phyloP scores from a whole-genome alignment of 1,284 basidiomycete genomes.

The Irpex rosettiformis region DNA sequence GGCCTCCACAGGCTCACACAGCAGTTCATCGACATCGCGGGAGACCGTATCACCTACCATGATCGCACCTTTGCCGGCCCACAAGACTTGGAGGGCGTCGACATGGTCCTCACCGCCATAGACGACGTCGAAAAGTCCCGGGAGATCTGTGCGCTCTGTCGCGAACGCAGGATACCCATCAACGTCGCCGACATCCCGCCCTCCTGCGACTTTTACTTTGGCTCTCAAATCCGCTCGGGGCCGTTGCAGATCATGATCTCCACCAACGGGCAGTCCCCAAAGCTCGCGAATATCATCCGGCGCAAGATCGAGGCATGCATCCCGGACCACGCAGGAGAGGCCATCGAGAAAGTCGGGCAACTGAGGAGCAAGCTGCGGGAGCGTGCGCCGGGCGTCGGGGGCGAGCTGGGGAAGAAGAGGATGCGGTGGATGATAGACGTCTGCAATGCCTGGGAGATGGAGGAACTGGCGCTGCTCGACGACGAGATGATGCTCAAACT shows the following conservation, averaged over 20 bases:
- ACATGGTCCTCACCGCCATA: slow-evolving; percentile 94
- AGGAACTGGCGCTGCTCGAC: slow-evolving; percentile 69
- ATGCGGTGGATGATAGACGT: slow-evolving; percentile 97
- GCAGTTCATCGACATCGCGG: slow-evolving; percentile 46
- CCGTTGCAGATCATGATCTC: slow-evolving; percentile 96
- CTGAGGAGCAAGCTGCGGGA: slow-evolving; percentile 68
- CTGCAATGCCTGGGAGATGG: slow-evolving; percentile 83
- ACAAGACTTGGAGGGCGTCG: slow-evolving; percentile 60
- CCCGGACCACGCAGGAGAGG: slow-evolving; percentile 72
- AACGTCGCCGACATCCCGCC: slow-evolving; percentile 97
- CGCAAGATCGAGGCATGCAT: slow-evolving; percentile 67
- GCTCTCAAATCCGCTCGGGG: slow-evolving; percentile 87
- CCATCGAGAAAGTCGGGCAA: slow-evolving; percentile 79
- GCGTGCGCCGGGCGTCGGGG: slow-evolving; percentile 76
- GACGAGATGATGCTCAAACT: slow-evolving; percentile 56
- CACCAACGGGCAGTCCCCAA: slow-evolving; percentile 92
- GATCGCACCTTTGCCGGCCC: slow-evolving; percentile 63
- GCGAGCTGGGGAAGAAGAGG: slow-evolving; percentile 64
- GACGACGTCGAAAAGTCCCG: slow-evolving; percentile 78
- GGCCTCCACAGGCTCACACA: slow-evolving; percentile 62
- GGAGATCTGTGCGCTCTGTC: slow-evolving; percentile 70
- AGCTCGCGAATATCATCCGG: slow-evolving; percentile 84
- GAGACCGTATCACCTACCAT: slow-evolving; percentile 64
- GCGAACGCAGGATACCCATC: slow-evolving; percentile 74
- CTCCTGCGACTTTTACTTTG: slow-evolving; percentile 98